Evolutionary conservation across 2,329 filamentous ascomycete species (phyloP).

Genomic region (Pseudodiploospora longispora): DNA sequence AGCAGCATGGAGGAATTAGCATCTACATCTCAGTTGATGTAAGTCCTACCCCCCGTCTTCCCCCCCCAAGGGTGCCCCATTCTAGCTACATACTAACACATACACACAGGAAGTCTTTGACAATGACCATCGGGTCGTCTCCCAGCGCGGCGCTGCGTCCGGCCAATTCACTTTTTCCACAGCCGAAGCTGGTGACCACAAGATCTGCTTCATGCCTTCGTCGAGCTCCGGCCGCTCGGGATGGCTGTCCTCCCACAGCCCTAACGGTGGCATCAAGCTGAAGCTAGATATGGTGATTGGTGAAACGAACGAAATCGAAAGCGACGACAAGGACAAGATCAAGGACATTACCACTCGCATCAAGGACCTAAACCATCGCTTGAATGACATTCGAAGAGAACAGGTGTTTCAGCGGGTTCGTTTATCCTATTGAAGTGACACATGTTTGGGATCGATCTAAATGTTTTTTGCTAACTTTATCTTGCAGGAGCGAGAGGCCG

Average conservation of each 20-base stretch:
- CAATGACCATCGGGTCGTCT: constrained; percentile 93
- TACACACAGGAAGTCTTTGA: constrained; percentile 73
- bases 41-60: constrained; percentile 20
- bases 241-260: constrained; percentile 60
- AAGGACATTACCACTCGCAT: constrained; percentile 82
- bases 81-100: constrained; percentile 2
- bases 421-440: constrained; percentile 8
- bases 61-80: neutral
- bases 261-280: constrained; percentile 73
- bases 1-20: constrained; percentile 64
- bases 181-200: constrained; percentile 90
- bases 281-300: constrained; percentile 88
- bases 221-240: constrained; percentile 60
- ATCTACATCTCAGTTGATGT: constrained; percentile 89
- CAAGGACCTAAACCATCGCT: constrained; percentile 76
- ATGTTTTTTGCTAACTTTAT: too few species aligned
- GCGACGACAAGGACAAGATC: constrained; percentile 87
- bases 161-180: constrained; percentile 95
- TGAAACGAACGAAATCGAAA: constrained; percentile 89
- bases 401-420: constrained; percentile 90
- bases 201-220: constrained; percentile 84
- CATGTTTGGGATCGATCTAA: too few species aligned
- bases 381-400: constrained; percentile 85
- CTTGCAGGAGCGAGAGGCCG: constrained; percentile 81
- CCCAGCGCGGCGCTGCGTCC: constrained; percentile 64